Percentiles rank a stretch among this genome's conserved stretches.
phyloP scores from a whole-genome alignment of 1,139 yeast genomes.

The Saccharomyces hybrid region DNA sequence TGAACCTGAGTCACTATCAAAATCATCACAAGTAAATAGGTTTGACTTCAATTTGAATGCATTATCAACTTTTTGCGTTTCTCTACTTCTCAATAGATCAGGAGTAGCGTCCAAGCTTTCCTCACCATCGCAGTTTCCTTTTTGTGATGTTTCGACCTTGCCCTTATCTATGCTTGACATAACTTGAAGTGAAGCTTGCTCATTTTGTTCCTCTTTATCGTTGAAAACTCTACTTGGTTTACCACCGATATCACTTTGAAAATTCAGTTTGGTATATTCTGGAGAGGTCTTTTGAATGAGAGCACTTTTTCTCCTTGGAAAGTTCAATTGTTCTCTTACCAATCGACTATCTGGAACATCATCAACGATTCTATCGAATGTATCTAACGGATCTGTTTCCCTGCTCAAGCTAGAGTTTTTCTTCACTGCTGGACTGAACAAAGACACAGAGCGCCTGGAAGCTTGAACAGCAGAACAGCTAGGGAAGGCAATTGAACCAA shows the following conservation, averaged over 20 bases:
- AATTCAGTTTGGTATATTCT: no score
- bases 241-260: not conserved
- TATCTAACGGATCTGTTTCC: constrained; percentile 13
- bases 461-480: constrained; percentile 3
- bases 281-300: no score
- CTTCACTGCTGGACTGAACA: constrained; percentile 8
- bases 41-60: not conserved
- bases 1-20: not conserved
- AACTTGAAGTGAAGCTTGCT: constrained; percentile 2
- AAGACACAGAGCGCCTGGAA: constrained; percentile 5
- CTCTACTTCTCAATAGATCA: not conserved
- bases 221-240: not conserved
- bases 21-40: not conserved
- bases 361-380: not conserved
- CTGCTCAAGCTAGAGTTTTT: constrained; percentile 24
- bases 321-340: no score
- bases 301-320: no score
- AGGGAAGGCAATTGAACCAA: constrained; percentile 15
- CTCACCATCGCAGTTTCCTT: not conserved
- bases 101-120: not conserved
- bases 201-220: constrained; percentile 2
- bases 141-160: not conserved
- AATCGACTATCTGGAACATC: no score
- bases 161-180: constrained; percentile 1
- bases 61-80: not conserved